These are phyloP conservation scores for Albugo laibachii DNA, from an alignment of 352 stramenopile genomes.

Conservation along the genomic window DNA sequence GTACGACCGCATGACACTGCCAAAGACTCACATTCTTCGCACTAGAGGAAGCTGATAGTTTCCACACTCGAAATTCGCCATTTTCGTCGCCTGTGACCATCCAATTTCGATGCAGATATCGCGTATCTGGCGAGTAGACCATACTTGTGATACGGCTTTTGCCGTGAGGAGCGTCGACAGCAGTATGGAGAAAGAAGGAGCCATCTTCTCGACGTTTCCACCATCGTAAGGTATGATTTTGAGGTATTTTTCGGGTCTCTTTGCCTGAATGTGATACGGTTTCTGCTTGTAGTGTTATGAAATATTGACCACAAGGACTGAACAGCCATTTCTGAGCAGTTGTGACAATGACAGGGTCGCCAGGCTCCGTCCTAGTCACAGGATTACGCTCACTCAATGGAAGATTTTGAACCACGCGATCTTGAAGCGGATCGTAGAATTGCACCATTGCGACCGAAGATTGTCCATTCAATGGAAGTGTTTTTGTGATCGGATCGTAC, in stretches of 20 bases:
- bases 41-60: background rate
- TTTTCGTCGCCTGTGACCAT: slow-evolving; percentile 43
- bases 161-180: slow-evolving; percentile 62
- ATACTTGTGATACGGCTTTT: slow-evolving; percentile 23
- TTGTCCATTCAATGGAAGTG: slow-evolving; percentile 39
- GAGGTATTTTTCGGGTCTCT: slow-evolving; percentile 4
- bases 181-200: slow-evolving; percentile 61
- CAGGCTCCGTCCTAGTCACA: slow-evolving; percentile 42
- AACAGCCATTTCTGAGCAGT: slow-evolving; percentile 31
- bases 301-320: slow-evolving; percentile 20
- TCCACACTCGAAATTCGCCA: slow-evolving; percentile 71
- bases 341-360: slow-evolving; percentile 31
- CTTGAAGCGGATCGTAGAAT: slow-evolving; percentile 66
- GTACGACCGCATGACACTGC: slow-evolving; percentile 60
- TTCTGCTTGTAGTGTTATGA: slow-evolving; percentile 38
- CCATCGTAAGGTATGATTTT: slow-evolving; percentile 39
- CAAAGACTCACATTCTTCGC: slow-evolving; percentile 10
- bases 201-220: slow-evolving; percentile 56
- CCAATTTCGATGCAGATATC: slow-evolving; percentile 11
- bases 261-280: slow-evolving; percentile 1
- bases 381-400: slow-evolving; percentile 65
- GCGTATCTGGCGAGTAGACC: slow-evolving; percentile 22
- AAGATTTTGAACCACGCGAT: slow-evolving; percentile 50
- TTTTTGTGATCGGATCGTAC: slow-evolving; percentile 36
- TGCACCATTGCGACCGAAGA: slow-evolving; percentile 42